A percentile compares a stretch with the other conserved stretches of the same genome.
Conservation (phyloP, 1,284 basidiomycete genomes). For the Ceratorhiza oryzae-sativae region DNA sequence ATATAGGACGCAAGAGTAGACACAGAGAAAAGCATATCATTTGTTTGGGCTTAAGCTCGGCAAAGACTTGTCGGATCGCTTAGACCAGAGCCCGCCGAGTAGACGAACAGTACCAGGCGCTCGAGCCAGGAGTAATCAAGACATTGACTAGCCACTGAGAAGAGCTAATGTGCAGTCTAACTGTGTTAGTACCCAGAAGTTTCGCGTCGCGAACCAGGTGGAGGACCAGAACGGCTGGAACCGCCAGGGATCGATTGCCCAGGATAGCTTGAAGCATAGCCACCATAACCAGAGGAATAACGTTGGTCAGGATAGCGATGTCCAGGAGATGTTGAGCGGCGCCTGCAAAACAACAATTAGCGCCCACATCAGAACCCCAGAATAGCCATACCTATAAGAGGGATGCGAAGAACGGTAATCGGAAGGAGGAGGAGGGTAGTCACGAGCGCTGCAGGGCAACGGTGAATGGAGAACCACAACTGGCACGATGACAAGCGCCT, state of each 20-base stretch:
- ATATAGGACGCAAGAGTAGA: conserved; percentile 34
- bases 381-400: conserved; percentile 23
- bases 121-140: conserved; percentile 29
- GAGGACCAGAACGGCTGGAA: conserved; percentile 37
- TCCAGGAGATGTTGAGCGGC: conserved; percentile 36
- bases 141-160: conserved; percentile 24
- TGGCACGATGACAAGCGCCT: background rate
- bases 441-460: background rate
- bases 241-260: conserved; percentile 29
- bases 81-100: conserved; percentile 36
- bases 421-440: conserved; percentile 28
- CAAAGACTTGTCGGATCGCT: conserved; percentile 32
- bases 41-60: conserved; percentile 29
- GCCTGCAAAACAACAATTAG: background rate
- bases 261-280: conserved; percentile 34
- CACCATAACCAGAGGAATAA: conserved; percentile 36
- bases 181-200: conserved; percentile 34
- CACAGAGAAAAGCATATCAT: conserved; percentile 30
- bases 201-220: conserved; percentile 35
- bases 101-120: conserved; percentile 26
- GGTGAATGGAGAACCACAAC: background rate
- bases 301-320: conserved; percentile 38
- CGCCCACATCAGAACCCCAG: background rate
- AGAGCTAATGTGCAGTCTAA: background rate
- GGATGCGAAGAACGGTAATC: conserved; percentile 36